phyloP scores from a whole-genome alignment of 2,329 filamentous ascomycete genomes.

The Pseudogymnoascus sp. region DNA sequence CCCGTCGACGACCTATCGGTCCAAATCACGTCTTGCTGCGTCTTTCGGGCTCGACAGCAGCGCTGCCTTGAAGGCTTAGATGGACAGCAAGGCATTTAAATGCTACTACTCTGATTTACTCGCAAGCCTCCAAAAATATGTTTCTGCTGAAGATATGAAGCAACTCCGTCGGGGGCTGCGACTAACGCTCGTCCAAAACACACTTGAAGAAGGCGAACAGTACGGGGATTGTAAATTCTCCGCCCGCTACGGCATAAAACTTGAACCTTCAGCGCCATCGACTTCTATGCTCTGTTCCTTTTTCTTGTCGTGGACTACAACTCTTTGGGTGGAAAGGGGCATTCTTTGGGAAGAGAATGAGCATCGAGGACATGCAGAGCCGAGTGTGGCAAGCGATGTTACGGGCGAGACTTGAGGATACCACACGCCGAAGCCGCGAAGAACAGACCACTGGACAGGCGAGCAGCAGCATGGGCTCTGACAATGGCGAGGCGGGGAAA shows the following conservation, averaged over 20 bases:
- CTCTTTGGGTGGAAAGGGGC: background rate
- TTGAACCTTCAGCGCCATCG: background rate
- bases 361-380: background rate
- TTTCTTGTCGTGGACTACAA: background rate
- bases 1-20: background rate
- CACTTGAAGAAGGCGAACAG: background rate
- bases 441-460: background rate
- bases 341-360: background rate
- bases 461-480: background rate
- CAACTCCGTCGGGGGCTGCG: too few species aligned
- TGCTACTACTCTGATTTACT: background rate
- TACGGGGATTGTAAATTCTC: background rate
- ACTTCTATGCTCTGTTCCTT: background rate
- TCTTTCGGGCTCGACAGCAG: background rate
- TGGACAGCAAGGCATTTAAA: background rate
- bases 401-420: background rate
- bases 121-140: background rate
- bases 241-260: too few species aligned
- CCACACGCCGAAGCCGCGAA: background rate
- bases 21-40: background rate
- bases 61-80: background rate
- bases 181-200: too few species aligned
- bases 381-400: background rate
- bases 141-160: too few species aligned
- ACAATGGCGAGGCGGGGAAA: too few species aligned